These are phyloP conservation scores for Eucalyptus sp. DNA, from an alignment of 345 rosid species.

Conservation along the genomic window DNA sequence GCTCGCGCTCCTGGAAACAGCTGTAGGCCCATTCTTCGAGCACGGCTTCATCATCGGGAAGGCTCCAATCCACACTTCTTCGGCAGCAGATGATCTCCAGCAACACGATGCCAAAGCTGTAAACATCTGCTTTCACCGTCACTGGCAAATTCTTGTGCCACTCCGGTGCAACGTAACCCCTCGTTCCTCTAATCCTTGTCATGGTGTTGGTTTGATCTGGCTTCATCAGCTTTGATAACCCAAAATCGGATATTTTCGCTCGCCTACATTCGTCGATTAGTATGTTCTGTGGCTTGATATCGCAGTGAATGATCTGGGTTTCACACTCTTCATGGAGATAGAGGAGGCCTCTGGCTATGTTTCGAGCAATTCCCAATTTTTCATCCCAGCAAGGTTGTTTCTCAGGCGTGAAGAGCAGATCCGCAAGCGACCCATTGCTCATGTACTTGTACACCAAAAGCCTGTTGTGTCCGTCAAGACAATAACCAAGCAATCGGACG, in stretches of 20 bases:
- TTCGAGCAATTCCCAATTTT: slow-evolving; percentile 3
- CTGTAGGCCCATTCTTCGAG: slow-evolving; percentile 11
- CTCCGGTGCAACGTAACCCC: background rate
- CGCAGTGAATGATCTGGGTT: slow-evolving; percentile 17
- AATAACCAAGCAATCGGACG: slow-evolving; percentile 9
- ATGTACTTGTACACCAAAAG: slow-evolving; percentile 12
- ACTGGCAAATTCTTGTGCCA: slow-evolving; percentile 8
- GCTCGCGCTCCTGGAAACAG: background rate
- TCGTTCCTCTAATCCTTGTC: slow-evolving; percentile 7
- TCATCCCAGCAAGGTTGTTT: background rate
- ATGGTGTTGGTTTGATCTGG: slow-evolving; percentile 11
- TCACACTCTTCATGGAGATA: slow-evolving; percentile 13
- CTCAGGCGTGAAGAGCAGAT: slow-evolving; percentile 1
- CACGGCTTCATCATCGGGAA: background rate
- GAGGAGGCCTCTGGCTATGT: slow-evolving; percentile 11
- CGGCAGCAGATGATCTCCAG: slow-evolving; percentile 2
- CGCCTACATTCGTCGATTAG: slow-evolving; percentile 1
- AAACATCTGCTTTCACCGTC: slow-evolving; percentile 14
- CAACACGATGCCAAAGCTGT: slow-evolving; percentile 12
- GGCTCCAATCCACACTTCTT: background rate
- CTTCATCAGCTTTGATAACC: slow-evolving; percentile 17
- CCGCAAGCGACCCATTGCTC: slow-evolving; percentile 16
- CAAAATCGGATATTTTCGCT: slow-evolving; percentile 14
- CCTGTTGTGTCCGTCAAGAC: slow-evolving; percentile 3
- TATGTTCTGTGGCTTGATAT: slow-evolving; percentile 14